These are phyloP conservation scores for Houttuynia cordata DNA, from an alignment of 164 flowering plant species.

Conservation along the genomic window DNA sequence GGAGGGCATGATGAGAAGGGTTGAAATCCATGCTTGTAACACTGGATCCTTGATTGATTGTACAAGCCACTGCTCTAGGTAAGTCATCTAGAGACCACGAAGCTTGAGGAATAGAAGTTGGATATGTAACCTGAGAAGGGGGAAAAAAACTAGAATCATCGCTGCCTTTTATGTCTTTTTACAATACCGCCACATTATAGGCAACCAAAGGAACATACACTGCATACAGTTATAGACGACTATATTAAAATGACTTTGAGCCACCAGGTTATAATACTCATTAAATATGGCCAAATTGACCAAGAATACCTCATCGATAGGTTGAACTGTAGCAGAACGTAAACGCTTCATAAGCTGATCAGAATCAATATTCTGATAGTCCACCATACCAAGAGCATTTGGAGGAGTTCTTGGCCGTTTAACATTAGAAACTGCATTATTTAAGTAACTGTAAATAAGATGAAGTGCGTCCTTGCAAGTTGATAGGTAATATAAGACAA, in stretches of 20 bases:
- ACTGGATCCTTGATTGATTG: conserved; percentile 60
- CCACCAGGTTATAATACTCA: too few species aligned
- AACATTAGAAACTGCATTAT: conserved; percentile 35
- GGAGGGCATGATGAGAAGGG: conserved; percentile 63
- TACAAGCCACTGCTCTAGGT: conserved; percentile 59
- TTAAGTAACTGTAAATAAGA: background rate
- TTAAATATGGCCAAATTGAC: background rate
- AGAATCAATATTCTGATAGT: conserved; percentile 69
- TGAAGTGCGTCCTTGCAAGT: background rate
- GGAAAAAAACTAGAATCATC: background rate
- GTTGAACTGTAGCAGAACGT: conserved; percentile 43
- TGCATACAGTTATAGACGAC: background rate
- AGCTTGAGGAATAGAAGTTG: conserved; percentile 42
- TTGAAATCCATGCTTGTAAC: conserved; percentile 92
- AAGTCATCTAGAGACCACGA: conserved; percentile 70
- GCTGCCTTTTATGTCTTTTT: background rate
- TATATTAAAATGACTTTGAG: too few species aligned
- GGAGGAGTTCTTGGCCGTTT: conserved; percentile 87
- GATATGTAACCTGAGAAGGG: conserved; percentile 53
- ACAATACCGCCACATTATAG: too few species aligned
- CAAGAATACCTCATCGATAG: conserved; percentile 62
- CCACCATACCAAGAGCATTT: conserved; percentile 54
- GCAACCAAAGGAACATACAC: background rate
- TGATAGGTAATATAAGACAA: background rate
- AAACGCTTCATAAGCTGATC: conserved; percentile 79